These are phyloP conservation scores for Arachnopeziza araneosa DNA, from an alignment of 2,329 filamentous ascomycete genomes.

Conservation along the genomic window DNA sequence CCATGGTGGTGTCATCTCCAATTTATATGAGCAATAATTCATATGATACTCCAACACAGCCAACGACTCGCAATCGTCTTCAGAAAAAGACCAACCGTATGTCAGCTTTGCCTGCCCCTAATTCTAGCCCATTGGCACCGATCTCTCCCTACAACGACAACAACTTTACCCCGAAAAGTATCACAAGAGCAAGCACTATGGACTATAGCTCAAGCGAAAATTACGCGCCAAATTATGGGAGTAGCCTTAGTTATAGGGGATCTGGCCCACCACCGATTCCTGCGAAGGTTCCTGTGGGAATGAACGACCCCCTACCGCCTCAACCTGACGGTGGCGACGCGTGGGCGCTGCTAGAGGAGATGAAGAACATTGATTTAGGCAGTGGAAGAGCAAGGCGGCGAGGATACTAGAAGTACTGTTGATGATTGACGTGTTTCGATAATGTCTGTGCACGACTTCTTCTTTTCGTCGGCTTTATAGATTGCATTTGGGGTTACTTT, in stretches of 20 bases:
- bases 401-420: slow-evolving; percentile 13
- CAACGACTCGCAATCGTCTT: slow-evolving; percentile 51
- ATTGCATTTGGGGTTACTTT: background rate
- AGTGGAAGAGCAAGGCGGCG: slow-evolving; percentile 40
- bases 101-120: slow-evolving; percentile 21
- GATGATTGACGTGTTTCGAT: slow-evolving; percentile 1
- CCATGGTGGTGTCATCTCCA: slow-evolving; percentile 31
- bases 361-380: slow-evolving; percentile 64
- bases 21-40: slow-evolving; percentile 27
- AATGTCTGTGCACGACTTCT: slow-evolving; percentile 11
- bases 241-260: slow-evolving; percentile 11
- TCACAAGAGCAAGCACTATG: slow-evolving; percentile 22
- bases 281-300: slow-evolving; percentile 59
- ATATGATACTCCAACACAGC: slow-evolving; percentile 33
- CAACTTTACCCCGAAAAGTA: slow-evolving; percentile 17
- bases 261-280: slow-evolving; percentile 54
- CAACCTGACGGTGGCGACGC: slow-evolving; percentile 35
- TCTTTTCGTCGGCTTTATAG: slow-evolving; percentile 8
- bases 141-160: slow-evolving; percentile 28
- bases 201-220: slow-evolving; percentile 26
- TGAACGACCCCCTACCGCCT: slow-evolving; percentile 36
- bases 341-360: slow-evolving; percentile 63
- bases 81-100: slow-evolving; percentile 50
- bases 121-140: slow-evolving; percentile 27
- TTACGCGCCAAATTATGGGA: slow-evolving; percentile 27